Conservation (phyloP, 306 rosid genomes). For the Nissolia schottii region DNA sequence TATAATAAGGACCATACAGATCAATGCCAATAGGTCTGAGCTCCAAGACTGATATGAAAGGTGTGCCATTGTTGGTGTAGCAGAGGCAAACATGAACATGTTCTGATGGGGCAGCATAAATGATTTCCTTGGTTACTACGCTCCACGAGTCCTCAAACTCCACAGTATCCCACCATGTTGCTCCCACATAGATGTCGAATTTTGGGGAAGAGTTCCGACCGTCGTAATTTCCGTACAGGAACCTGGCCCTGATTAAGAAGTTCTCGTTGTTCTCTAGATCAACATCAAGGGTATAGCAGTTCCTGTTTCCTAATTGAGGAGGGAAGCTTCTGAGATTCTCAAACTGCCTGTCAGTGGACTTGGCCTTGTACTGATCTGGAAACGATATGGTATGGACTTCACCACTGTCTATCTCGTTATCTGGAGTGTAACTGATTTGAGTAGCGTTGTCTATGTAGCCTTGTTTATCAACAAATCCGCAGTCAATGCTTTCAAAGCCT, state of each 20-base stretch:
- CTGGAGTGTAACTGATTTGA: slow-evolving; percentile 25
- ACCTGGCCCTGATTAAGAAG: slow-evolving; percentile 31
- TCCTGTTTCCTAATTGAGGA: slow-evolving; percentile 24
- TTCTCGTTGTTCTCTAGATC: slow-evolving; percentile 18
- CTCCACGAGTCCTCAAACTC: slow-evolving; percentile 23
- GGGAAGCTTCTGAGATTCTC: slow-evolving; percentile 42
- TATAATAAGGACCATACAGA: background rate
- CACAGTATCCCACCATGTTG: slow-evolving; percentile 25
- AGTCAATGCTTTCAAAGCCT: slow-evolving; percentile 40
- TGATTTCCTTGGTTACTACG: slow-evolving; percentile 34
- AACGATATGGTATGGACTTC: slow-evolving; percentile 22
- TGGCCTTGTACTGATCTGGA: background rate
- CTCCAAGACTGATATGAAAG: slow-evolving; percentile 42
- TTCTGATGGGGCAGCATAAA: slow-evolving; percentile 25
- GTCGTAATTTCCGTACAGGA: slow-evolving; percentile 36
- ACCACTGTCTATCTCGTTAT: slow-evolving; percentile 25
- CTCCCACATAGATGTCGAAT: slow-evolving; percentile 36
- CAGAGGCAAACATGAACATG: slow-evolving; percentile 32
- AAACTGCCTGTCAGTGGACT: slow-evolving; percentile 18
- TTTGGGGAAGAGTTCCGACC: slow-evolving; percentile 21
- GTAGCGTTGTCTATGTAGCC: slow-evolving; percentile 31
- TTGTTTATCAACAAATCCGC: slow-evolving; percentile 27
- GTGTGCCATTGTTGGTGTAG: slow-evolving; percentile 33
- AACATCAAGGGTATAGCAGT: slow-evolving; percentile 31
- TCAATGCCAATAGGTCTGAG: slow-evolving; percentile 16